Base-by-base conservation (phyloP, 352 stramenopile genomes). In the Phytophthora sp. region DNA sequence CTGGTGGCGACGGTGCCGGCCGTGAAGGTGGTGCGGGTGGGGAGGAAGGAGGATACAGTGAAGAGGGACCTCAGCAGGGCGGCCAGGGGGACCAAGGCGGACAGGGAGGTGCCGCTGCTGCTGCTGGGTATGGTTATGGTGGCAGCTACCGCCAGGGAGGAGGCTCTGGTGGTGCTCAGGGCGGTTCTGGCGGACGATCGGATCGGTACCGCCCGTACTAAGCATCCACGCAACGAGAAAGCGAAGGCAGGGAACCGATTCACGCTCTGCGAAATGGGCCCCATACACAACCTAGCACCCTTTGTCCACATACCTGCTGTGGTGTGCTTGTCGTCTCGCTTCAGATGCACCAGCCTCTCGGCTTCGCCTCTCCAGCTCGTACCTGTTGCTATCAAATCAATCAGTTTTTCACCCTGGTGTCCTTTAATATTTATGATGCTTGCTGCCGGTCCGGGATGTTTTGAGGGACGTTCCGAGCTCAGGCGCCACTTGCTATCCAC, bases 191-290 rank as follows among this genome's bases (percentile, higher is more conserved):
- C 39, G 80, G 80, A 27, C 78, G 84, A 56, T 91, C 86, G 69
- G 86, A 94, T 23, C 79, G 86, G 79, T 94, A 94, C 76, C 86
- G 86, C 63, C 86, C 86, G 47, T 94, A 94, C 73, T 94, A 82
- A 89, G 54, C 47, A 57, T 31, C 20, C 13, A 54, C 27, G 58
- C 35, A 49, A 53, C 57, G 41, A 75, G 46, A 73, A 63, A 42
- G 41, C 24, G 38, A 63, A 70, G 41, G n/a, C 36, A 52, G 54
- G 53, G 38, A 49, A 30, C 35, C 31, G 51, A 71, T 55, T 27
- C 16, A 12, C 53, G 20, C 41, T 47, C 21, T 30, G 24, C 38
- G 52, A 56, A 39, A 27, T 49, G 29, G 44, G 27, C 30, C 4
- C 15, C 39, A 35, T 23, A 21, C 33, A 18, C 26, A 63, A 50